Base-by-base conservation (phyloP, 2,329 filamentous ascomycete genomes). In the Clonostachys sp. region DNA sequence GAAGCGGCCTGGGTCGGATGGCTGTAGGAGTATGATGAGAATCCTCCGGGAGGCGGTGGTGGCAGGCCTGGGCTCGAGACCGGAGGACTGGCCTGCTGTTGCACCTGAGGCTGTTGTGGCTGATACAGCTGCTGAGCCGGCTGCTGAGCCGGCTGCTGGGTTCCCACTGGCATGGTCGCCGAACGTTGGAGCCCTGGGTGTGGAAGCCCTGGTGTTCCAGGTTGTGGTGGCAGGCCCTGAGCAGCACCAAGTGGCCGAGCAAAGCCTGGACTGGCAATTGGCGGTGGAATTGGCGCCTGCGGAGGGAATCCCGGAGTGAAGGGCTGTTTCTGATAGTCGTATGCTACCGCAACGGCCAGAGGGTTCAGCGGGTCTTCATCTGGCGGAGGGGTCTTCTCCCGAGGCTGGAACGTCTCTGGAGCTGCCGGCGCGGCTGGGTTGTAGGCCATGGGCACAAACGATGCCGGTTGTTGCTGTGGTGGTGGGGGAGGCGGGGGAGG, bases 361-460 rank as follows among this genome's bases (percentile, higher is more conserved):
- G 81, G 81, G 54, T 83, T 78, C 4, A 73, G 68, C 12, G 74
- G 78, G 42, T 70, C 67, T 56, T 91, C 87, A 34, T 84, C 79
- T 5, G 85, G 86, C 5, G 88, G 87, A 2, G 87, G 88, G 1
- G 88, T 92, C 74, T 91, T 91, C 64, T 91, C 88, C 43, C 88
- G 78, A 61, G 88, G 81, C 17, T 77, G 73, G 45, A 91, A 82
- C 18, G 79, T 74, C 62, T 91, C 87, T 1, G 87, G 86, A 0
- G 86, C 86, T 1, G 86, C 77, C 5, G 88, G 88, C 2, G 87
- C 87, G 1, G 88, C 87, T 4, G 88, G 88, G 60, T 91, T 91
- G 61, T 91, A 91, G 3, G 86, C 80, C 69, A 89, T 82, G 1
- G 85, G 84, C 8, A 67, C 73, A 55, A 83, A 85, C 56, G 58